Base-by-base conservation (phyloP, 371 early-diverging fungal genomes). In the Syncephalastrum monosporum region DNA sequence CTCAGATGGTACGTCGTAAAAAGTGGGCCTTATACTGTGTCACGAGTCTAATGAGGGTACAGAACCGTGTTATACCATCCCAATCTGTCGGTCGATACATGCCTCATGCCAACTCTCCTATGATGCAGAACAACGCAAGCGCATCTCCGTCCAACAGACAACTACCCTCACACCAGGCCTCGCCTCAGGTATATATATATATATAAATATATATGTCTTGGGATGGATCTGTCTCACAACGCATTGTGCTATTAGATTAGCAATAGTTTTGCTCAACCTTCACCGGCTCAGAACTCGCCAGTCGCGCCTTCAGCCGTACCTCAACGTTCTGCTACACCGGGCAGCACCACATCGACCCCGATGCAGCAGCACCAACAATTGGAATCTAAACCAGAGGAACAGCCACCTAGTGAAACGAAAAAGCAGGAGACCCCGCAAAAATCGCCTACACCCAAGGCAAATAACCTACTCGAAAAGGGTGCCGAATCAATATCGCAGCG, bases 31-130 rank as follows among this genome's bases (percentile, higher is more conserved):
- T 42, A 23, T 44, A 13, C n/a, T 16, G 7, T n/a, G 4, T 13
- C 16, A 53, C 21, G 42, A 7, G 21, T 13, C 21, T 53, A 57
- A 29, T 56, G 17, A 47, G 16, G n/a, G 23, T n/a, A 27, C 19
- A 64, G 72, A 55, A 60, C 16, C 69, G 75, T 19, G 67, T 72
- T 14, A 75, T 75, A 24, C 69, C 75, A 16, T 71, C 75, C 15
- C 75, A 75, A 50, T 62, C 72, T 10, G 63, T 56, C 27, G 69
- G 65, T 53, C 64, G 68, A 5, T 75, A 60, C 42, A 67, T 72
- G 67, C 70, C 69, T 48, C 65, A 67, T 19, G 59, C 60, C 50
- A 60, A 16, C 10, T 48, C 57, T 15, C 57, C 63, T 27, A 62
- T 62, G 56, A 57, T 64, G 42, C 63, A 61, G n/a, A 60, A 47